These are phyloP conservation scores for button mushroom (Agaricus bisporus) DNA, from an alignment of 768 basidiomycete species.

Conservation along the genomic window DNA sequence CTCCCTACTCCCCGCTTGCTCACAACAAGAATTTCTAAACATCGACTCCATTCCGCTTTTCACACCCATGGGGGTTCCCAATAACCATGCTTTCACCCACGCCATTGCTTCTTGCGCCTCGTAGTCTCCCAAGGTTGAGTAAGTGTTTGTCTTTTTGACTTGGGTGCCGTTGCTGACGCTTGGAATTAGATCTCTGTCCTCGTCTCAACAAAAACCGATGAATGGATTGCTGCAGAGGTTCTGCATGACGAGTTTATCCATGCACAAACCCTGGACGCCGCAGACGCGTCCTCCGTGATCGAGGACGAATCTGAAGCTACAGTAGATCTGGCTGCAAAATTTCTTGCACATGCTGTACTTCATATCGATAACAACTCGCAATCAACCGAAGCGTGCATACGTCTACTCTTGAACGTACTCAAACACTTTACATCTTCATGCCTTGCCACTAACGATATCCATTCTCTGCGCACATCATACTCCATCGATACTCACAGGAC, in stretches of 20 bases:
- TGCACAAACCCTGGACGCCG: constrained; percentile 51
- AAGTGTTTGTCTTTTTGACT: constrained; percentile 36
- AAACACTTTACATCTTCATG: constrained; percentile 73
- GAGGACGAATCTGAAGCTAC: constrained; percentile 58
- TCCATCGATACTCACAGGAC: constrained; percentile 70
- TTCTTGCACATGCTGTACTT: constrained; percentile 70
- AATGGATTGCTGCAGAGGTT: constrained; percentile 92
- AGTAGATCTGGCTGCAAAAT: constrained; percentile 76
- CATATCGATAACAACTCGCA: constrained; percentile 52
- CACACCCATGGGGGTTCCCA: constrained; percentile 32
- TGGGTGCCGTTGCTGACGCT: constrained; percentile 6
- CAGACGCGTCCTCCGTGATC: constrained; percentile 44
- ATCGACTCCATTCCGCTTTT: constrained; percentile 14
- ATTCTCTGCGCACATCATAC: constrained; percentile 71
- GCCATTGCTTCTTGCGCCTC: constrained; percentile 43
- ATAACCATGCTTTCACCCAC: constrained; percentile 28
- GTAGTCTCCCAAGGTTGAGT: constrained; percentile 40
- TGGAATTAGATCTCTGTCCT: constrained; percentile 70
- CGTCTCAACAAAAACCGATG: constrained; percentile 70
- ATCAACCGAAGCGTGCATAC: constrained; percentile 45
- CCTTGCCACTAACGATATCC: constrained; percentile 71
- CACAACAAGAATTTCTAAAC: too few species aligned
- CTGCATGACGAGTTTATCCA: constrained; percentile 84
- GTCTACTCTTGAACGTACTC: constrained; percentile 70
- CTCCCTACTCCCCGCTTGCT: too few species aligned